Base-by-base conservation (phyloP, 106 monocot species). In the Gastrodia elata region DNA sequence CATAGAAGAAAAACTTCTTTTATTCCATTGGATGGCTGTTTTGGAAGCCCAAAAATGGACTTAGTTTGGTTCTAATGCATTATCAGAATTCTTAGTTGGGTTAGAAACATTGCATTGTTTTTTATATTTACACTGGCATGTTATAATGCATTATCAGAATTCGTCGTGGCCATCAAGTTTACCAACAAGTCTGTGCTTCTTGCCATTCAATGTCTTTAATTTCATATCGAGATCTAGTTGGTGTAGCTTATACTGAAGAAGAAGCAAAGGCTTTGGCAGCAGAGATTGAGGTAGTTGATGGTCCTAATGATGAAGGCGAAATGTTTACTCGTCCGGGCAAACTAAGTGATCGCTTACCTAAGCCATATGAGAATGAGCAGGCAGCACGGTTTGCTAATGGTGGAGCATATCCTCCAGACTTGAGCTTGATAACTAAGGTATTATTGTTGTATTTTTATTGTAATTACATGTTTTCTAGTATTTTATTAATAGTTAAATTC, bases 261-360 rank as follows among this genome's bases (percentile, higher is more conserved):
- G 95, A 96, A 75, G 76, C 80, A 72, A 89, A 89, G 61, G 92
- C 85, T 14, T 85, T 96, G 95, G 95, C 92, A 70, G 87, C 91
- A 78, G 95, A 96, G 74, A 88, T 84, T 68, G 86, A 90, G 84
- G 90, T 90, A 40, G 86, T 83, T 74, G 90, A 90, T 78, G 90
- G 86, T 42, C 90, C 90, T 64, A 90, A 90, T 77, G 91, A 85
- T 77, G 91, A 91, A 80, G 91, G 87, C 20, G 91, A 87, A 74
- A 91, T 91, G 87, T 87, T 81, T 46, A 87, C 91, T 46, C 84
- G 87, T 68, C 91, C 87, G 37, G 91, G 87, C 44, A 91, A 91
- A 72, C 64, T 85, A 56, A 91, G 91, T 71, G 91, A 91, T 48
- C 85, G 91, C 36, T 87, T 91, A 33, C 91, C 91, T 39, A 80